These are phyloP conservation scores for Candida mattraensis DNA, from an alignment of 805 yeast genomes.

Conservation along the genomic window DNA sequence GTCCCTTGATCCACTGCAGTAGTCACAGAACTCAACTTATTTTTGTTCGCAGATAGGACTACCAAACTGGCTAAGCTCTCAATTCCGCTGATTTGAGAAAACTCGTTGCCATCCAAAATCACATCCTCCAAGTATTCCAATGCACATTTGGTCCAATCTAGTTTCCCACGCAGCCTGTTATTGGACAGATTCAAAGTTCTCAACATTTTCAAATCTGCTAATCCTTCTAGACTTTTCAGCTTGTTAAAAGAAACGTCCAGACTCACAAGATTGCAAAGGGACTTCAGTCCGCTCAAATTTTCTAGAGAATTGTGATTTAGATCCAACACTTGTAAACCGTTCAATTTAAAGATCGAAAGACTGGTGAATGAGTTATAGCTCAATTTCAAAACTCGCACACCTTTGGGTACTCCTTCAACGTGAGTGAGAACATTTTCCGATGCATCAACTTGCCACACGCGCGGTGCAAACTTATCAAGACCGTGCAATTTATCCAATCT, in stretches of 20 bases:
- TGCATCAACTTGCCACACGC: conserved; percentile 39
- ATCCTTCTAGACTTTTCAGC: conserved; percentile 37
- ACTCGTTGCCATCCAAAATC: conserved; percentile 42
- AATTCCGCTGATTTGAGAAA: conserved; percentile 36
- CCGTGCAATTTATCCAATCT: conserved; percentile 43
- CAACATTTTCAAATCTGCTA: conserved; percentile 41
- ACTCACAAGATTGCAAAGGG: conserved; percentile 43
- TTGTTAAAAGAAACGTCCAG: conserved; percentile 40
- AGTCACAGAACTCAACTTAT: conserved; percentile 33
- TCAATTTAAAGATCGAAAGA: conserved; percentile 42
- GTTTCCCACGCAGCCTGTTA: conserved; percentile 39
- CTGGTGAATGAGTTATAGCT: conserved; percentile 40
- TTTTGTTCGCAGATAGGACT: conserved; percentile 43
- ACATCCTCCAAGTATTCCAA: conserved; percentile 45
- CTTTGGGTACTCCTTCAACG: conserved; percentile 46
- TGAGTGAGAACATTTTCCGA: conserved; percentile 43
- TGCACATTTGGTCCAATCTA: conserved; percentile 37
- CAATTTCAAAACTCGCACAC: conserved; percentile 39
- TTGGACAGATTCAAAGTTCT: conserved; percentile 40
- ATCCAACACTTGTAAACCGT: conserved; percentile 43
- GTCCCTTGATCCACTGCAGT: conserved; percentile 24
- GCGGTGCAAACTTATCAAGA: conserved; percentile 45
- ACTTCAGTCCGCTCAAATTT: conserved; percentile 37
- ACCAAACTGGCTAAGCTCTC: conserved; percentile 38
- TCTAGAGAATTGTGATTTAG: conserved; percentile 39